Conservation (phyloP, 2,329 filamentous ascomycete species). For the Zasmidium angulare region DNA sequence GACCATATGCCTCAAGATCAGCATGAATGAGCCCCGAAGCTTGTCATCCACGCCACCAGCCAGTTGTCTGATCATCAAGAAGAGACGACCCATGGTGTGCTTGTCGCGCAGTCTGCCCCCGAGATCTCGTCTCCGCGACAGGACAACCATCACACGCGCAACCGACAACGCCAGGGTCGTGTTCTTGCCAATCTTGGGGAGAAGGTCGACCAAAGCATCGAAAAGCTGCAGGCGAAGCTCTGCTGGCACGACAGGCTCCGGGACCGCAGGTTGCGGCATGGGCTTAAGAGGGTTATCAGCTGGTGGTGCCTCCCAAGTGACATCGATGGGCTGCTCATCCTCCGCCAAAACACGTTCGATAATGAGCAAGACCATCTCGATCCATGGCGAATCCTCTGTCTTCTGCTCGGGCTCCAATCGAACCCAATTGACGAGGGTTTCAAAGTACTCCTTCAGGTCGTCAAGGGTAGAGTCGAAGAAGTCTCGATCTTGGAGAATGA, state of each 20-base stretch:
- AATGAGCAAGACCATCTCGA: slow-evolving; percentile 84
- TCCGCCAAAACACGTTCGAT: slow-evolving; percentile 88
- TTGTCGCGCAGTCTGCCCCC: slow-evolving; percentile 80
- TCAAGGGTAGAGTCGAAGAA: slow-evolving; percentile 79
- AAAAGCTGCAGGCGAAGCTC: slow-evolving; percentile 72
- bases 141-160: slow-evolving; percentile 77
- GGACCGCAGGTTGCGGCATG: slow-evolving; percentile 57
- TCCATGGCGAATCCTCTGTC: slow-evolving; percentile 82
- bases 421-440: slow-evolving; percentile 75
- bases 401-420: slow-evolving; percentile 66
- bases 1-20: slow-evolving; percentile 85
- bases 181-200: slow-evolving; percentile 86
- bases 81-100: slow-evolving; percentile 83
- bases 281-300: slow-evolving; percentile 41
- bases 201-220: slow-evolving; percentile 73
- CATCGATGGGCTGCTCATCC: slow-evolving; percentile 76
- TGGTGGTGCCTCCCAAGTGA: slow-evolving; percentile 61
- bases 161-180: slow-evolving; percentile 80
- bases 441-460: slow-evolving; percentile 73
- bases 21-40: slow-evolving; percentile 74
- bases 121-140: slow-evolving; percentile 75
- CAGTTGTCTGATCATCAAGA: slow-evolving; percentile 93
- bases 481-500: slow-evolving; percentile 76
- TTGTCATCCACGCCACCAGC: slow-evolving; percentile 74
- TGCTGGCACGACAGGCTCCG: slow-evolving; percentile 61